These are phyloP conservation scores for Vitis cinerea DNA, from an alignment of 164 flowering plant species.

Conservation along the genomic window DNA sequence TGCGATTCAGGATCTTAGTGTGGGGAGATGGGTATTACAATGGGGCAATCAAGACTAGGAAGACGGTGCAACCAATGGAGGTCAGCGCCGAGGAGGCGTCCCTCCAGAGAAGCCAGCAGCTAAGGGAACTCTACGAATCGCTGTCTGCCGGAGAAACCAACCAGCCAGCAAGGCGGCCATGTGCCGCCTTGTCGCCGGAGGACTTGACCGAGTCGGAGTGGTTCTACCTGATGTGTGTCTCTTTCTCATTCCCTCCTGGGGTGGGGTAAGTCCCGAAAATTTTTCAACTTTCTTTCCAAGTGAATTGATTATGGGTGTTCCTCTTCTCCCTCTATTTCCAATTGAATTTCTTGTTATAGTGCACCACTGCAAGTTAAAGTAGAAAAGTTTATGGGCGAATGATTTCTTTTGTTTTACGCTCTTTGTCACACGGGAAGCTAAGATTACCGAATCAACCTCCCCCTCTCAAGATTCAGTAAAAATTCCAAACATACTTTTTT, in stretches of 20 bases:
- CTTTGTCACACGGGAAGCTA: neutral
- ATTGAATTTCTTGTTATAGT: neutral
- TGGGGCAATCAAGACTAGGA: constrained; percentile 94
- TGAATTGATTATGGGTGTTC: no score
- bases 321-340: no score
- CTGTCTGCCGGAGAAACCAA: constrained; percentile 69
- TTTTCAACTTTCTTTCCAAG: neutral
- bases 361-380: constrained; percentile 6
- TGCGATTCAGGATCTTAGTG: constrained; percentile 46
- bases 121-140: constrained; percentile 83
- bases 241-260: constrained; percentile 87
- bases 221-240: constrained; percentile 96
- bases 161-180: constrained; percentile 70
- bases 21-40: constrained; percentile 98
- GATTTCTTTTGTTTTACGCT: constrained; percentile 10
- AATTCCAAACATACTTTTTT: neutral
- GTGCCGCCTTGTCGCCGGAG: constrained; percentile 89
- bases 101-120: constrained; percentile 85
- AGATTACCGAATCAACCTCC: no score
- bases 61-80: constrained; percentile 91
- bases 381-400: neutral
- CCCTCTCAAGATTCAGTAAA: neutral
- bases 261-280: constrained; percentile 54
- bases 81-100: constrained; percentile 86
- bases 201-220: constrained; percentile 96